phyloP scores from a whole-genome alignment of 805 yeast species.

The Millerozyma miso region DNA sequence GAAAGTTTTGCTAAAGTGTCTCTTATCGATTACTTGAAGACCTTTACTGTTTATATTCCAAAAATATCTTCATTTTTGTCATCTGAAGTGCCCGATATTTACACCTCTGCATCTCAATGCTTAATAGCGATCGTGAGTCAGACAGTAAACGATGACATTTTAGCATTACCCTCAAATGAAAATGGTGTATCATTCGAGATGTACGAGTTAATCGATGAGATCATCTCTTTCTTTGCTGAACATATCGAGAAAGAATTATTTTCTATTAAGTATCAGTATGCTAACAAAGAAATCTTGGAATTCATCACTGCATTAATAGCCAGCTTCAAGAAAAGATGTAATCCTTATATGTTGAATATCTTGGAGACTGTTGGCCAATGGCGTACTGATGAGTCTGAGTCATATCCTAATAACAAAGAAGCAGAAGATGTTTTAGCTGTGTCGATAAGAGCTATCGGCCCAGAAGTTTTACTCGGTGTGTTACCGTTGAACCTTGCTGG shows the following conservation, averaged over 20 bases:
- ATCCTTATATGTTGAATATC: slow-evolving; percentile 66
- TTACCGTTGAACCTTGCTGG: slow-evolving; percentile 79
- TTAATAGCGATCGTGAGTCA: slow-evolving; percentile 72
- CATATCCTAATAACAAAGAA: slow-evolving; percentile 64
- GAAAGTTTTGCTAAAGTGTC: slow-evolving; percentile 33
- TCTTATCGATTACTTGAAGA: slow-evolving; percentile 45
- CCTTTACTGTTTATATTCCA: slow-evolving; percentile 46
- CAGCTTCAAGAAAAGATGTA: slow-evolving; percentile 59
- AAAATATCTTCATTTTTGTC: slow-evolving; percentile 60
- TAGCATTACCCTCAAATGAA: slow-evolving; percentile 47
- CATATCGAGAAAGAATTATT: slow-evolving; percentile 53
- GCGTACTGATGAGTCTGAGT: slow-evolving; percentile 72
- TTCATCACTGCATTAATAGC: slow-evolving; percentile 59
- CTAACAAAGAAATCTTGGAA: slow-evolving; percentile 71
- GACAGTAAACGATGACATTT: slow-evolving; percentile 55
- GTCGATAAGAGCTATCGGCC: slow-evolving; percentile 79
- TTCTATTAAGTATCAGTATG: slow-evolving; percentile 68
- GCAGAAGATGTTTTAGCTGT: slow-evolving; percentile 79
- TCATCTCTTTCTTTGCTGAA: slow-evolving; percentile 49
- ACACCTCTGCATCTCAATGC: slow-evolving; percentile 80
- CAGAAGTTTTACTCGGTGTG: slow-evolving; percentile 68
- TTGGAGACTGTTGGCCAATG: slow-evolving; percentile 77
- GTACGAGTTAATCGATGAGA: slow-evolving; percentile 54
- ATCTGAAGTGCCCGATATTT: slow-evolving; percentile 62
- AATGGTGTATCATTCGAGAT: slow-evolving; percentile 42